Percentiles rank a stretch among this genome's conserved stretches.
Evolutionary conservation across 148 eudicot species (phyloP).

Genomic region (Talinum fruticosum): DNA sequence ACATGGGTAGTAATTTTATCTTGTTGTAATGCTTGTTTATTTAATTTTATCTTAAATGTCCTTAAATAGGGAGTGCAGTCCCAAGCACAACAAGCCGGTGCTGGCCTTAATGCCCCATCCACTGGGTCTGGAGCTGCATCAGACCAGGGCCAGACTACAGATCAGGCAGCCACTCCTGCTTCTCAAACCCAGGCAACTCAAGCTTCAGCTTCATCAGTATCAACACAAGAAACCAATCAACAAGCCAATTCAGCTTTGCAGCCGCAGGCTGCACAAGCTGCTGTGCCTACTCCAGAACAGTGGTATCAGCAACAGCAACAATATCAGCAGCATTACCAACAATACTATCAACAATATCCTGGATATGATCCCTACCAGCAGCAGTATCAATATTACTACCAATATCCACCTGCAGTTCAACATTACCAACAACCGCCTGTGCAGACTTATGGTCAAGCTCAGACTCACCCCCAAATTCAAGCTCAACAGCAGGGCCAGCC

Average conservation of each 20-base stretch:
- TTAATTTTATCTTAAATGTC: neutral
- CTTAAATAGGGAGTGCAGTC: constrained; percentile 58
- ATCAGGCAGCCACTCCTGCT: constrained; percentile 36
- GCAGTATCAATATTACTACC: constrained; percentile 48
- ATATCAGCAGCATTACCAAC: constrained; percentile 78
- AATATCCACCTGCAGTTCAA: constrained; percentile 48
- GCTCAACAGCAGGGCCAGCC: constrained; percentile 25
- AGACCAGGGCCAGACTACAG: constrained; percentile 41
- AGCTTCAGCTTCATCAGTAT: constrained; percentile 35
- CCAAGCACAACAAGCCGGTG: constrained; percentile 45
- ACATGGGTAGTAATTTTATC: neutral
- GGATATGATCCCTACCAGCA: constrained; percentile 57
- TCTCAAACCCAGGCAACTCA: constrained; percentile 60
- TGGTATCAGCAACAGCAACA: constrained; percentile 85
- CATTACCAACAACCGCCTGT: constrained; percentile 39
- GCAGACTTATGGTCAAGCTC: constrained; percentile 40
- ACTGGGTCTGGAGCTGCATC: constrained; percentile 34
- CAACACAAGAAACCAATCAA: constrained; percentile 50
- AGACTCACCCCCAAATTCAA: constrained; percentile 40
- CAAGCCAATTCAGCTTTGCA: constrained; percentile 42
- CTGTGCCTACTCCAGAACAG: constrained; percentile 65
- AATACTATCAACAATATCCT: constrained; percentile 71
- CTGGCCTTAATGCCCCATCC: constrained; percentile 34
- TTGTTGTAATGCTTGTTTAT: neutral
- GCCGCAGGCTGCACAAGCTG: constrained; percentile 42